A percentile compares a stretch with the other conserved stretches of the same genome.
Evolutionary conservation across 768 basidiomycete genomes (phyloP).

Genomic region (Lentinula raphanica): DNA sequence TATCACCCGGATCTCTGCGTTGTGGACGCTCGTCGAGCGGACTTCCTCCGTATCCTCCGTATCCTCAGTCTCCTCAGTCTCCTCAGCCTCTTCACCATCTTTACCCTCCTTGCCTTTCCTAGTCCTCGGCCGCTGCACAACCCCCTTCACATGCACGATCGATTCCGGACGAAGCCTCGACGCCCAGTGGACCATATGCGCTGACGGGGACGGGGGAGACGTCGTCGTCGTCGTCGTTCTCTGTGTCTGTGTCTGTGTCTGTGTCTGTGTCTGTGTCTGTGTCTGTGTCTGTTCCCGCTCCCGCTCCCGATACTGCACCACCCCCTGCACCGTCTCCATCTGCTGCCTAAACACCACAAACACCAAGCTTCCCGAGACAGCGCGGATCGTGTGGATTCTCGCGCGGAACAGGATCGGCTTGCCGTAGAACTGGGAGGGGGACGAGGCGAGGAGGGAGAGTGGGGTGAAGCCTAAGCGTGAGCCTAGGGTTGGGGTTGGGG

Average conservation of each 20-base stretch:
- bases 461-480: too few species aligned
- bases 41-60: too few species aligned
- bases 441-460: too few species aligned
- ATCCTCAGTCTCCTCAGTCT: not conserved
- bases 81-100: too few species aligned
- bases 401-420: not conserved
- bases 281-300: too few species aligned
- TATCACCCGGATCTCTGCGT: conserved; percentile 18
- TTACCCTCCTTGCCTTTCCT: too few species aligned
- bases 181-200: conserved; percentile 4
- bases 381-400: not conserved
- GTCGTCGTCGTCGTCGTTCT: conserved; percentile 7
- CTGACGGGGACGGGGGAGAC: not conserved
- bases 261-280: too few species aligned
- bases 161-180: not conserved
- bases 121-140: not conserved
- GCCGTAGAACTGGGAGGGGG: too few species aligned
- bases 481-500: too few species aligned
- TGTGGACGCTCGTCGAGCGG: not conserved
- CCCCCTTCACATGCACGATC: not conserved
- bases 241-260: too few species aligned
- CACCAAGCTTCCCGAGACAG: conserved; percentile 6
- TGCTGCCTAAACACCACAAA: conserved; percentile 17
- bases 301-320: too few species aligned
- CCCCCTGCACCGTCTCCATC: conserved; percentile 14